Base-by-base conservation (phyloP, 768 basidiomycete species). In the Agrocybe praecox region DNA sequence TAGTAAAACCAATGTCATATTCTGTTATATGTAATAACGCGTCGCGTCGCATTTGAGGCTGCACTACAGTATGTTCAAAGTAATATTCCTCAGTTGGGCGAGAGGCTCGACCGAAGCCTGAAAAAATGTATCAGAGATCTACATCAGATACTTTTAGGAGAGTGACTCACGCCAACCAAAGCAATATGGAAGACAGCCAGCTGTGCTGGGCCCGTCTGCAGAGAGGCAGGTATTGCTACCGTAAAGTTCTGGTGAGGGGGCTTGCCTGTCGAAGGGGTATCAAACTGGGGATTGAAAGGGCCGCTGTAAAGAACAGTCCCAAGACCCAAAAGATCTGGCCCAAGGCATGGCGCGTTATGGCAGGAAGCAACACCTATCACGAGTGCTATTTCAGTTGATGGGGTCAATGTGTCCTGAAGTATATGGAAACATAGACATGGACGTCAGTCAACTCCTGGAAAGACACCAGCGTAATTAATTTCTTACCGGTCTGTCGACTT, bases 111-210 rank as follows among this genome's bases (percentile, higher is more conserved):
- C 36, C 6, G 12, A 6, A 40, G 36, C 36, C 36, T 40, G 36
- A 7, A 34, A 7, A 34, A 8, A 8, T 8, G 15, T 34, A 15
- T 34, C 15, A 34, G 33, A 34, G 8, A 34, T 34, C 7, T 34
- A 8, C 15, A 7, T 34, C 33, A 34, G 33, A 34, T 15, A 8
- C 8, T 15, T 7, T 15, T 34, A 15, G 33, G 33, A 7, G 15
- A 8, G 33, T 45, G n/a, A 50, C 49, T 50, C 21, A 50, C 49
- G n/a, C 49, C 49, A 33, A 50, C 49, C 24, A 50, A 33, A 32
- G 49, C 22, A 12, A 50, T 10, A 50, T 50, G 49, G 32, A 32
- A 34, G 11, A 50, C 24, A 11, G 26, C 24, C 12, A 50, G 49
- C 26, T 32, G 49, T 50, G 49, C 49, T 6, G 49, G 49, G 23